phyloP scores from a whole-genome alignment of 805 yeast species.

The Candida chilensis region DNA sequence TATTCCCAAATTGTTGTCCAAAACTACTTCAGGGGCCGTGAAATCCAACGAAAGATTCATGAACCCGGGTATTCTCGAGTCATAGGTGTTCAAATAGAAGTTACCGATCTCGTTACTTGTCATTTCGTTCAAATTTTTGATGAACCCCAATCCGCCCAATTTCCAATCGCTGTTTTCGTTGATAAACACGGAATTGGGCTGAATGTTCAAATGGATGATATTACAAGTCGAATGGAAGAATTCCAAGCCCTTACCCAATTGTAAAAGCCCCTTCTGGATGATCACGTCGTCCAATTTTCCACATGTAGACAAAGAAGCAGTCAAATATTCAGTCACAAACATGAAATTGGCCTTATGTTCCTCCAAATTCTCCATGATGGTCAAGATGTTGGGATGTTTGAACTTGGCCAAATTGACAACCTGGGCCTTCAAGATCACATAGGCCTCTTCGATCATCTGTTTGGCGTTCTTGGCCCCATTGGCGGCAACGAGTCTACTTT shows the following conservation, averaged over 20 bases:
- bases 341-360: conserved; percentile 69
- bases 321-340: conserved; percentile 80
- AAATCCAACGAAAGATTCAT: conserved; percentile 64
- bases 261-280: conserved; percentile 76
- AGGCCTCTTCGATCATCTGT: conserved; percentile 49
- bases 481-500: conserved; percentile 38
- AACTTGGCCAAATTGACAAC: conserved; percentile 67
- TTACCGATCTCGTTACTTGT: conserved; percentile 40
- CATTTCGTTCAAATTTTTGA: conserved; percentile 40
- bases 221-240: conserved; percentile 76
- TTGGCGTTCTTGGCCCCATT: conserved; percentile 41
- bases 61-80: conserved; percentile 68
- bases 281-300: conserved; percentile 59
- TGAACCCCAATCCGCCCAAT: conserved; percentile 56
- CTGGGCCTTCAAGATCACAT: conserved; percentile 57
- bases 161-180: conserved; percentile 94
- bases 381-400: conserved; percentile 83
- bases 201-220: conserved; percentile 67
- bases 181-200: conserved; percentile 69
- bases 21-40: conserved; percentile 76
- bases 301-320: conserved; percentile 37
- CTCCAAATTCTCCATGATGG: conserved; percentile 83
- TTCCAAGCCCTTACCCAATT: conserved; percentile 66
- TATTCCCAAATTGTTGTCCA: conserved; percentile 53
- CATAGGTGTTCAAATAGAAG: conserved; percentile 60